A percentile compares a stretch with the other conserved stretches of the same genome.
Evolutionary conservation across 345 rosid species (phyloP).

Genomic region (Eutrema japonicum): DNA sequence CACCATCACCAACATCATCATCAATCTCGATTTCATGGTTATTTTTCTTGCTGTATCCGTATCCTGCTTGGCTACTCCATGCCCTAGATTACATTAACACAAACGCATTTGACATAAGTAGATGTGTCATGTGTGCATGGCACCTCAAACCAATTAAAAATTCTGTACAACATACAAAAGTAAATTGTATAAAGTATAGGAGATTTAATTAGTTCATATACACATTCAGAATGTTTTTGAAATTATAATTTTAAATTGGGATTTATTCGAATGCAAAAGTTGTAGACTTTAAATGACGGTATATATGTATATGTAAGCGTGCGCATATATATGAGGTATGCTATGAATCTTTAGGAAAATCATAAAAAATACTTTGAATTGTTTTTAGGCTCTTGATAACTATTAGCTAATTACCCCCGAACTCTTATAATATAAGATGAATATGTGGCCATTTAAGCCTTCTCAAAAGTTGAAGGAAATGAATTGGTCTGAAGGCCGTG

Average conservation of each 20-base stretch:
- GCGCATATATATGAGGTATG: neutral
- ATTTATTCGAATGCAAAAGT: neutral
- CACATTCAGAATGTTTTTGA: neutral
- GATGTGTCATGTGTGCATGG: slow-evolving; percentile 17
- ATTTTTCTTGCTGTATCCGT: slow-evolving; percentile 50
- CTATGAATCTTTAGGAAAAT: neutral
- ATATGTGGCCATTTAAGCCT: neutral
- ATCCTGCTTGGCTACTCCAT: slow-evolving; percentile 56
- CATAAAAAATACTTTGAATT: neutral
- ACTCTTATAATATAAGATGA: slow-evolving; percentile 12
- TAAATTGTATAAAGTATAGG: neutral
- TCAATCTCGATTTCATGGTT: slow-evolving; percentile 41
- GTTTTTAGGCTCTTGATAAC: slow-evolving; percentile 11
- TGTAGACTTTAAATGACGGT: slow-evolving; percentile 3
- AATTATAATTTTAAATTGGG: neutral
- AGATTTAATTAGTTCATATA: neutral
- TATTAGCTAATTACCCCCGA: slow-evolving; percentile 1
- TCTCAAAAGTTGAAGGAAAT: no score
- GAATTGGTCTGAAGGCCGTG: no score
- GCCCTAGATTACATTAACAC: slow-evolving; percentile 52
- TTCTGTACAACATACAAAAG: neutral
- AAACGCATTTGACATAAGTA: neutral
- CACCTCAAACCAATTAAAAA: slow-evolving; percentile 7
- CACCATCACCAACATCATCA: slow-evolving; percentile 31
- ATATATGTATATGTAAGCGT: slow-evolving; percentile 15